phyloP scores from a whole-genome alignment of 2,329 filamentous ascomycete species.

The Allantophomopsis lycopodina region DNA sequence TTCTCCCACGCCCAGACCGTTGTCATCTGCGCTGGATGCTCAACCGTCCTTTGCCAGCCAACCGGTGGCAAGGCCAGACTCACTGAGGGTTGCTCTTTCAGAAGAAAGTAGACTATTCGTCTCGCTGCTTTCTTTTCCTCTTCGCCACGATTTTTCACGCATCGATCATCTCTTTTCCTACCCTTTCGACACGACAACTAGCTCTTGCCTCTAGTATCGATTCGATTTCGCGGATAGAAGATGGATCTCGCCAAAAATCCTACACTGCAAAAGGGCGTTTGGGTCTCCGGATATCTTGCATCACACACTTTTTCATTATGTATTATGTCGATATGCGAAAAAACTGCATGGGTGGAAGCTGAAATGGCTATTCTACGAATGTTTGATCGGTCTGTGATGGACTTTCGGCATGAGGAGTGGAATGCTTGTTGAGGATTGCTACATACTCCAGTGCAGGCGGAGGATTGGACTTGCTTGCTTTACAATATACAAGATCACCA shows the following conservation, averaged over 20 bases:
- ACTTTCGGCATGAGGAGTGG: conserved; percentile 42
- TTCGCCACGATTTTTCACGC: conserved; percentile 19
- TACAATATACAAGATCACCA: conserved; percentile 49
- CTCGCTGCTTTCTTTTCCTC: conserved; percentile 25
- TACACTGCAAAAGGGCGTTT: conserved; percentile 51
- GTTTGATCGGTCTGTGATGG: conserved; percentile 24
- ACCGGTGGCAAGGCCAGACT: conserved; percentile 98
- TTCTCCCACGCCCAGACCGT: conserved; percentile 99
- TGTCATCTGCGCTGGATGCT: conserved; percentile 99
- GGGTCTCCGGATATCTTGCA: conserved; percentile 76
- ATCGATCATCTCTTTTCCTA: conserved; percentile 18
- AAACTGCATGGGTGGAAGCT: conserved; percentile 39
- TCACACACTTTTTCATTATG: conserved; percentile 35
- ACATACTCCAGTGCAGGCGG: conserved; percentile 23
- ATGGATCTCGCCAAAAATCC: conserved; percentile 48
- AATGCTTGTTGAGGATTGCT: conserved; percentile 49
- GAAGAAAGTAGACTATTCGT: conserved; percentile 81
- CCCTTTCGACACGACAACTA: conserved; percentile 2
- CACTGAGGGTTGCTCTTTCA: conserved; percentile 99
- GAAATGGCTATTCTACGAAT: conserved; percentile 43
- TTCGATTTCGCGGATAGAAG: conserved; percentile 56
- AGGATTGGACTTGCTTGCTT: conserved; percentile 25
- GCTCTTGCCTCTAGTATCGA: conserved; percentile 21
- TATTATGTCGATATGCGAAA: conserved; percentile 14
- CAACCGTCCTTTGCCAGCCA: conserved; percentile 97